Evolutionary conservation across 1,284 basidiomycete genomes (phyloP), one percentile per base, ranked within the genome.

Genomic region (Rhizoctonia solani): DNA sequence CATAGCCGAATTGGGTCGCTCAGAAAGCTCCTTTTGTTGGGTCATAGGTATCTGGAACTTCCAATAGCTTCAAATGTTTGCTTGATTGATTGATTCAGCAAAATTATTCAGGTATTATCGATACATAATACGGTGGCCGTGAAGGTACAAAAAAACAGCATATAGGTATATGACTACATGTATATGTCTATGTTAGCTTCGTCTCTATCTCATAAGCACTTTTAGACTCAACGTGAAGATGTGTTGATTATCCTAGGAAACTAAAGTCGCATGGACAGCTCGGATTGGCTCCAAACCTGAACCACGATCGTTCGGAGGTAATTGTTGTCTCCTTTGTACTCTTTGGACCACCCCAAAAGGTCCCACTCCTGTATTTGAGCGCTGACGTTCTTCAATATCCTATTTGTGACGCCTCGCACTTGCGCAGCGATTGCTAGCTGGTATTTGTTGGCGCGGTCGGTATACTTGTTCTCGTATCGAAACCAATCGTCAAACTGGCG

Each of bases 401-500:
- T 65, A 32, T 34, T 52, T 13, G 37, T 50, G 13, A 65, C 37
- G 29, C 49, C 61, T 4, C 61, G 61, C 14, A 65, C 61, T 44
- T 65, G 61, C 19, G 61, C 46, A 6, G 61, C 61, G 29, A 53
- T 32, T 6, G 50, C 39, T 19, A 65, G 41, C 41, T 65, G 61
- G n/a, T 49, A 30, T 44, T 65, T 65, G 16, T 65, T 25, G 1
- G 49, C 42, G 19, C 61, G 49, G 25, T 65, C 61, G 37, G 49
- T 53, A 27, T 53, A 65, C 27, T 37, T 3, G 49, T 65, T 65
- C 50, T 65, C 61, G 3, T n/a, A 41, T 1, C 61, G 61, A 50
- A 65, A 65, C 61, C 61, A 65, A 41, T 65, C 61, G 23, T 65
- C 61, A 19, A 65, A 65, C 29, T 65, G 61, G n/a, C 61, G 61